These are phyloP conservation scores for Diaporthe ampelina DNA, from an alignment of 2,329 filamentous ascomycete genomes.

Conservation along the genomic window DNA sequence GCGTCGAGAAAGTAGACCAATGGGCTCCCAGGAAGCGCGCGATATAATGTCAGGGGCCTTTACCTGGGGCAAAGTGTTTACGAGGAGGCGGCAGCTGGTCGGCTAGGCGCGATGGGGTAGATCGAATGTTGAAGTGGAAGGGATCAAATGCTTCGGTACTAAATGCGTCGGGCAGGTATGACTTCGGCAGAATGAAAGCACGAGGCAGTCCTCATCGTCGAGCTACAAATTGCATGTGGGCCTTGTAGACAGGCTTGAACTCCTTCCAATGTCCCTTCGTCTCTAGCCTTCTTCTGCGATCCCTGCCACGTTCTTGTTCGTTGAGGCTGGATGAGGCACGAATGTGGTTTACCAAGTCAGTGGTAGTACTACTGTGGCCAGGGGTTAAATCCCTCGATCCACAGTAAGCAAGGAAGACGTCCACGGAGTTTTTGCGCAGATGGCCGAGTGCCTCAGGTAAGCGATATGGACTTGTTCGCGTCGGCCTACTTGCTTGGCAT, in stretches of 20 bases:
- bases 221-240: slow-evolving; percentile 22
- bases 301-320: not conserved
- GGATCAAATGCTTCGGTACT: slow-evolving; percentile 44
- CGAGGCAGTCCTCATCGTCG: slow-evolving; percentile 35
- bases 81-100: slow-evolving; percentile 44
- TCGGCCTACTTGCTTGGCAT: not conserved
- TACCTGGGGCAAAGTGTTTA: slow-evolving; percentile 49
- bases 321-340: not conserved
- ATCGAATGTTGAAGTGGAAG: slow-evolving; percentile 44
- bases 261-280: no score
- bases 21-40: slow-evolving; percentile 33
- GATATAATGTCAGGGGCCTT: slow-evolving; percentile 47
- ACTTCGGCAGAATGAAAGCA: slow-evolving; percentile 33
- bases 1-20: slow-evolving; percentile 40
- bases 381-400: not conserved
- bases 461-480: not conserved
- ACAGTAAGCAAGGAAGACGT: no score
- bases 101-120: no score
- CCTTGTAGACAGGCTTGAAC: not conserved
- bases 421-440: not conserved
- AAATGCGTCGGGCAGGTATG: slow-evolving; percentile 15
- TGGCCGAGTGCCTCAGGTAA: not conserved
- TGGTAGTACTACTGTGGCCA: not conserved
- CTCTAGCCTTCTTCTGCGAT: no score
- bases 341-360: not conserved